These are phyloP conservation scores for Theileria parva DNA, from an alignment of 169 alveolate species.

Conservation along the genomic window DNA sequence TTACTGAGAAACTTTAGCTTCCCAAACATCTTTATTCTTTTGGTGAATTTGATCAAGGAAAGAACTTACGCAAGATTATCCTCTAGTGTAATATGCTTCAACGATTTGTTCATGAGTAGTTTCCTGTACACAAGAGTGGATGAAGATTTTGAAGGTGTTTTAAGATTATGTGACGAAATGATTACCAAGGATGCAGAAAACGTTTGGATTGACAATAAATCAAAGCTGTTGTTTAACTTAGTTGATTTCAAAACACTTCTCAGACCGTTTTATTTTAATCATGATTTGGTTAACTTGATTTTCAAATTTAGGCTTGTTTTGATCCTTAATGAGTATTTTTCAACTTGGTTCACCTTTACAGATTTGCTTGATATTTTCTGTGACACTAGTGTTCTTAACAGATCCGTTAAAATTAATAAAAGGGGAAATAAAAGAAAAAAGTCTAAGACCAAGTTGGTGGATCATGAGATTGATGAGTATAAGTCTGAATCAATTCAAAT, in stretches of 20 bases:
- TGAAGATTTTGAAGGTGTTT: background rate
- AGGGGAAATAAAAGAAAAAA: background rate
- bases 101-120: background rate
- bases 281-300: background rate
- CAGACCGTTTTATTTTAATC: background rate
- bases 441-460: background rate
- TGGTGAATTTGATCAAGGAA: slow-evolving; percentile 3
- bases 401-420: background rate
- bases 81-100: background rate
- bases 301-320: slow-evolving; percentile 7
- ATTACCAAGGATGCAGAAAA: slow-evolving; percentile 9
- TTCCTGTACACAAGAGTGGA: slow-evolving; percentile 7
- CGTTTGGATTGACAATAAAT: slow-evolving; percentile 33
- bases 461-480: background rate
- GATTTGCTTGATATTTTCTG: background rate
- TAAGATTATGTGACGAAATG: slow-evolving; percentile 18
- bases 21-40: slow-evolving; percentile 15
- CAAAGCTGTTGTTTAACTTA: background rate
- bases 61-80: background rate
- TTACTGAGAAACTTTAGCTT: slow-evolving; percentile 9
- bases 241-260: background rate
- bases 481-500: slow-evolving; percentile 19
- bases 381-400: background rate
- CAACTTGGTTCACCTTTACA: slow-evolving; percentile 8
- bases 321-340: background rate